Evolutionary conservation across 257 asterid genomes (phyloP).

Genomic region (Salvia rosmarinus): DNA sequence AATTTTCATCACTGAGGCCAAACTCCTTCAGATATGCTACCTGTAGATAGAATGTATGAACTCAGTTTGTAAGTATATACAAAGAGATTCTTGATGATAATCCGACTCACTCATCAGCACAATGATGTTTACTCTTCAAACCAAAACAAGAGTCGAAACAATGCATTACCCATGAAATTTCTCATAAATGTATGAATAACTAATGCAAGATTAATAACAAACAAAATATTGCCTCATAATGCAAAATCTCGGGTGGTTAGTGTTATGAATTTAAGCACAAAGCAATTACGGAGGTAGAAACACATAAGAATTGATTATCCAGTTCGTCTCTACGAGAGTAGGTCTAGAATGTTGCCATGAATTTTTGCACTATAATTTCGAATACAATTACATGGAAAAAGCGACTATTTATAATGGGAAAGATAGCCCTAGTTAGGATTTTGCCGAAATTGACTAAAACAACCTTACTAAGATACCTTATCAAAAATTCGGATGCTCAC

Average conservation of each 20-base stretch:
- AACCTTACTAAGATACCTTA: too few relatives aligned
- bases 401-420: too few relatives aligned
- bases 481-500: too few relatives aligned
- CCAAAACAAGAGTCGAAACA: neutral
- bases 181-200: neutral
- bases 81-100: neutral
- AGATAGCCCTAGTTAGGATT: too few relatives aligned
- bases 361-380: too few relatives aligned
- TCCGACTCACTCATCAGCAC: neutral
- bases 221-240: neutral
- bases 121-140: neutral
- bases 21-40: slow-evolving; percentile 82
- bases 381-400: too few relatives aligned
- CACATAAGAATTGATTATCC: too few relatives aligned
- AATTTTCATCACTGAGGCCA: slow-evolving; percentile 71
- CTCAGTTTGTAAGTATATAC: slow-evolving; percentile 12
- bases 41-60: slow-evolving; percentile 41
- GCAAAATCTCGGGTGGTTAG: neutral
- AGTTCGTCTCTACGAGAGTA: too few relatives aligned
- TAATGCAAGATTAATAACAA: slow-evolving; percentile 2
- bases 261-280: too few relatives aligned
- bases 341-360: too few relatives aligned
- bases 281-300: too few relatives aligned
- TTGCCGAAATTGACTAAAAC: too few relatives aligned
- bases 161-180: neutral